These are phyloP conservation scores for Peronospora belbahrii DNA, from an alignment of 352 stramenopile species.

Conservation along the genomic window DNA sequence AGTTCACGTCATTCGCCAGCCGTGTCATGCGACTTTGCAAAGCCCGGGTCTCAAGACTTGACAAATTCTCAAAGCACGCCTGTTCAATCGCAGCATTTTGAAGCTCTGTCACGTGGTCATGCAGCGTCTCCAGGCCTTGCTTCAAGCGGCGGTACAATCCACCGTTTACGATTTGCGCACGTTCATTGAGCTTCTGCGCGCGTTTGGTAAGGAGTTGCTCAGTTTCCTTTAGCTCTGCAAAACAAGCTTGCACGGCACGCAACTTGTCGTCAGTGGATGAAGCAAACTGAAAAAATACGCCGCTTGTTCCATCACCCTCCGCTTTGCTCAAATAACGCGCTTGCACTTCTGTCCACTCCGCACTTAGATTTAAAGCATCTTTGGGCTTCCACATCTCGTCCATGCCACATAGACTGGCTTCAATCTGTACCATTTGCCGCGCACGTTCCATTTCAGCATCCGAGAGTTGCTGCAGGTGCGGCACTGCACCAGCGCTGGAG, in stretches of 20 bases:
- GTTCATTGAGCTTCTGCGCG: conserved; percentile 65
- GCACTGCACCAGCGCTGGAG: conserved; percentile 11
- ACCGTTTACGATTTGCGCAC: conserved; percentile 52
- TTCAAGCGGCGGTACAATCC: conserved; percentile 47
- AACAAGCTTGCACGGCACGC: conserved; percentile 44
- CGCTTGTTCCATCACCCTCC: conserved; percentile 9
- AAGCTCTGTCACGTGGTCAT: conserved; percentile 32
- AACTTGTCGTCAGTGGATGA: conserved; percentile 34
- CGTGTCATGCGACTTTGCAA: conserved; percentile 56
- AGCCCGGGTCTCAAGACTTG: conserved; percentile 41
- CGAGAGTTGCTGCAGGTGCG: conserved; percentile 36
- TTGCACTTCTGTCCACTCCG: conserved; percentile 40
- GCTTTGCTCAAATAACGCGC: conserved; percentile 28
- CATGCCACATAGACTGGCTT: conserved; percentile 44
- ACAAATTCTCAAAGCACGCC: conserved; percentile 56
- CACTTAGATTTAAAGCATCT: conserved; percentile 9
- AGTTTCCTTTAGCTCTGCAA: conserved; percentile 56
- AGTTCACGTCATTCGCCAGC: conserved; percentile 67
- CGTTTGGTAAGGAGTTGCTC: conserved; percentile 56
- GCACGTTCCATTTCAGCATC: conserved; percentile 61
- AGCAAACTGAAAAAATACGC: conserved; percentile 42
- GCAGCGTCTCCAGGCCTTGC: conserved; percentile 29
- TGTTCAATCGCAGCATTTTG: conserved; percentile 60
- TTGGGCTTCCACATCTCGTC: conserved; percentile 36
- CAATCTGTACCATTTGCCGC: conserved; percentile 71